phyloP scores from a whole-genome alignment of 2,329 filamentous ascomycete genomes.

The Didymella lethalis region DNA sequence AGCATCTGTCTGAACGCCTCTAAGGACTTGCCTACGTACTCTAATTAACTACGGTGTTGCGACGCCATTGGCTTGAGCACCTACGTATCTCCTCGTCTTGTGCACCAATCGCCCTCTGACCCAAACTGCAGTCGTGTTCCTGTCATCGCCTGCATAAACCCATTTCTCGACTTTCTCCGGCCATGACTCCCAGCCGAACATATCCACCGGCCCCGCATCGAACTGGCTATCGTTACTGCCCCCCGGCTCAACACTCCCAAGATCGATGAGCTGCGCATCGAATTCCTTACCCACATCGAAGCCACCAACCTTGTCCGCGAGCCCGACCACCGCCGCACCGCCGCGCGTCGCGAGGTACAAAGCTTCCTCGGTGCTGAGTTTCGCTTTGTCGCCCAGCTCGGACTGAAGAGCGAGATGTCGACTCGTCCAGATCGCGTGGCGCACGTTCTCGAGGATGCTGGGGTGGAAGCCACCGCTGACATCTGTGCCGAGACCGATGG shows the following conservation, averaged over 20 bases:
- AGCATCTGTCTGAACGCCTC: neutral
- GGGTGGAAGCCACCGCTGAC: conserved; percentile 87
- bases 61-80: neutral
- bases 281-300: conserved; percentile 89
- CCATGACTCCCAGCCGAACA: conserved; percentile 94
- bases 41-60: conserved; percentile 9
- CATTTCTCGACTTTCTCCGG: conserved; percentile 89
- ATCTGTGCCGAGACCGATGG: conserved; percentile 88
- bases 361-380: conserved; percentile 84
- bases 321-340: conserved; percentile 80
- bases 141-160: conserved; percentile 91
- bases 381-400: conserved; percentile 55
- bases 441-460: conserved; percentile 80
- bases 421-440: conserved; percentile 81
- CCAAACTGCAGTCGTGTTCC: conserved; percentile 90
- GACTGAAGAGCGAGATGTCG: conserved; percentile 70
- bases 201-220: conserved; percentile 74
- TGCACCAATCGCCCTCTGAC: conserved; percentile 85
- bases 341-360: conserved; percentile 88
- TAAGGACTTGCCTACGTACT: neutral
- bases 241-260: conserved; percentile 58
- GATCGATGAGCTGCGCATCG: conserved; percentile 83
- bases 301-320: conserved; percentile 74
- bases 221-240: conserved; percentile 49
- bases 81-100: conserved; percentile 33